Evolutionary conservation across 2,329 filamentous ascomycete species (phyloP).

Genomic region (Tolypocladium paradoxum): DNA sequence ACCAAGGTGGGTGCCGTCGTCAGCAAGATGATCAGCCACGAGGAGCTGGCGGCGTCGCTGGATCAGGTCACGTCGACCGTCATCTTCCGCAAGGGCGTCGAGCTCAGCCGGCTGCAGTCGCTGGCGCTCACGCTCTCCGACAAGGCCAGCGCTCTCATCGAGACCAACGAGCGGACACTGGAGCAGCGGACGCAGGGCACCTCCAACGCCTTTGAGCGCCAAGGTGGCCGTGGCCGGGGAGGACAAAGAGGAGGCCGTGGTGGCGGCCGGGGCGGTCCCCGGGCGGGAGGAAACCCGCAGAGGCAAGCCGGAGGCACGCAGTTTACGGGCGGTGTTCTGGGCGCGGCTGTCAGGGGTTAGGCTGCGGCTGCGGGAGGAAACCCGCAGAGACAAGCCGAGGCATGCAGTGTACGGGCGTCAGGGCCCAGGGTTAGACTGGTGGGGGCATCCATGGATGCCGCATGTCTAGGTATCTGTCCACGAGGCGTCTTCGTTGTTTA

Average conservation of each 20-base stretch:
- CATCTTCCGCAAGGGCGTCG: conserved; percentile 98
- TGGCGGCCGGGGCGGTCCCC: conserved; percentile 50
- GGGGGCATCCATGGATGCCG: conserved; percentile 1
- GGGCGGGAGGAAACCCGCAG: conserved; percentile 46
- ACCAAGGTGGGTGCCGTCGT: conserved; percentile 91
- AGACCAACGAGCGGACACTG: conserved; percentile 92
- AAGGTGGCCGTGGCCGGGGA: conserved; percentile 67
- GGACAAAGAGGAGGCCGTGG: conserved; percentile 53
- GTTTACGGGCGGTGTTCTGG: conserved; percentile 73
- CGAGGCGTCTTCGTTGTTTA: conserved; percentile 5
- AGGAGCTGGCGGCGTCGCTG: conserved; percentile 89
- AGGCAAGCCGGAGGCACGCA: conserved; percentile 64
- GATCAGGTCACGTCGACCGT: conserved; percentile 97
- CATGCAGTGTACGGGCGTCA: conserved; percentile 73
- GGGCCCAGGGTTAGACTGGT: conserved; percentile 37
- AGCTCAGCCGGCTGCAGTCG: conserved; percentile 91
- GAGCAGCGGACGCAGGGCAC: conserved; percentile 96
- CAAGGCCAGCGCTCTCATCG: conserved; percentile 92
- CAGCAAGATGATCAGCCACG: conserved; percentile 99
- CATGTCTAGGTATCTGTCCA: background rate
- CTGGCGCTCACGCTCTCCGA: conserved; percentile 88
- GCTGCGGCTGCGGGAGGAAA: conserved; percentile 25
- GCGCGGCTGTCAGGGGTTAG: conserved; percentile 54
- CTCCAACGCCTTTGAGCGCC: conserved; percentile 87
- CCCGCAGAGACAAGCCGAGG: conserved; percentile 55